Base-by-base conservation (phyloP, 805 yeast genomes). In the Martiniozyma abietophila region DNA sequence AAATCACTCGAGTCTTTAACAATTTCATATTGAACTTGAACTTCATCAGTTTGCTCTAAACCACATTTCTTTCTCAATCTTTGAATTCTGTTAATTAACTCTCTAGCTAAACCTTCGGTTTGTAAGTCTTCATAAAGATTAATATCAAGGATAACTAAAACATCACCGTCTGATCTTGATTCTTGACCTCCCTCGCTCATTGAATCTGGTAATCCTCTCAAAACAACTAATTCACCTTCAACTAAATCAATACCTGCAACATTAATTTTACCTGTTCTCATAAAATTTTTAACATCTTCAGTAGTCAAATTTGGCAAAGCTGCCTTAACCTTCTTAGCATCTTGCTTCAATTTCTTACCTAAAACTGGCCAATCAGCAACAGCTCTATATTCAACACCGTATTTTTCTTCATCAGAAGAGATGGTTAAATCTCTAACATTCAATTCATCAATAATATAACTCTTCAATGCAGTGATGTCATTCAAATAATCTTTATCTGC, bases 301-400 rank as follows among this genome's bases (percentile, higher is more conserved):
- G 96, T 80, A 15, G 89, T 64, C 33, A 92, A 72, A 8, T 53
- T 54, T 44, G 96, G 97, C 48, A 92, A 71, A 12, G 94, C 97
- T 53, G 79, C 94, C 71, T 89, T 94, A 41, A 92, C 98, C 59
- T 75, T 79, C 65, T 82, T 85, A 42, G 83, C 94, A 50, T 88
- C 97, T 56, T 79, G 77, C 76, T 86, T 89, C 61, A 92, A 74
- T 64, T 92, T 92, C 71, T 89, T 92, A 65, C 99, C 99, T 48
- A 92, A 71, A 15, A 86, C 84, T 39, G 97, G 95, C 98, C 99
- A 92, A 66, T 92, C 99, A 31, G 98, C 98, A 59, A 83, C 94
- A 27, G 89, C 96, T 44, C 72, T 75, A 68, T 88, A 89, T 56
- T 80, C 82, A 42, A 92, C 97, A 50, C 88, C 92, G 56, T 88